These are phyloP conservation scores for Ascocoryne sarcoides DNA, from an alignment of 2,329 filamentous ascomycete genomes.

Conservation along the genomic window DNA sequence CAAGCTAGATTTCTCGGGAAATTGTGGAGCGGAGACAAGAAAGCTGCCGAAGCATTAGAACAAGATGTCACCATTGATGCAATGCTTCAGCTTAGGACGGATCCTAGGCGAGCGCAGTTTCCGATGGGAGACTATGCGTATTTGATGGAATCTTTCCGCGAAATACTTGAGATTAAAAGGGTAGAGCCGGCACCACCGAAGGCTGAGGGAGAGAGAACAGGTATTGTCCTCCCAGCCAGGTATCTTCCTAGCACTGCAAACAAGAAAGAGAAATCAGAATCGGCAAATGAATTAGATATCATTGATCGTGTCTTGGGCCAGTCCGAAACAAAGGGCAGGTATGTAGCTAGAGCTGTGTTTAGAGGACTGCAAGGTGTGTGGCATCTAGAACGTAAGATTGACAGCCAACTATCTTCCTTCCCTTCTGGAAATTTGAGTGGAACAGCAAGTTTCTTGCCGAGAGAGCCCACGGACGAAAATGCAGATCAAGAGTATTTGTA, in stretches of 20 bases:
- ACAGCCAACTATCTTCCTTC: slow-evolving; percentile 44
- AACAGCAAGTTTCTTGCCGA: slow-evolving; percentile 54
- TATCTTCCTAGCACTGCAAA: slow-evolving; percentile 38
- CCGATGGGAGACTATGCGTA: slow-evolving; percentile 78
- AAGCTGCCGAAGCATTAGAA: slow-evolving; percentile 20
- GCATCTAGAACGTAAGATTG: slow-evolving; percentile 50
- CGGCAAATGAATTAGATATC: slow-evolving; percentile 34
- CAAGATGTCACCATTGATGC: slow-evolving; percentile 20
- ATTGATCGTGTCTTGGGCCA: slow-evolving; percentile 12
- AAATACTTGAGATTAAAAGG: slow-evolving; percentile 44
- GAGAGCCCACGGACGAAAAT: slow-evolving; percentile 44
- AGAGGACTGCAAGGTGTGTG: slow-evolving; percentile 62
- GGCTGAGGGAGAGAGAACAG: slow-evolving; percentile 29
- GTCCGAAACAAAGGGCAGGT: slow-evolving; percentile 32
- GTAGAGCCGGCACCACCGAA: slow-evolving; percentile 28
- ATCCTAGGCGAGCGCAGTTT: slow-evolving; percentile 51
- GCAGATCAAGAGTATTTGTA: slow-evolving; percentile 52
- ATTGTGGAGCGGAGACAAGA: slow-evolving; percentile 40
- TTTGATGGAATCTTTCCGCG: slow-evolving; percentile 62
- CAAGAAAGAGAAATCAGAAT: slow-evolving; percentile 34
- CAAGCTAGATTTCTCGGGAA: slow-evolving; percentile 62
- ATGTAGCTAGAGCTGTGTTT: slow-evolving; percentile 59
- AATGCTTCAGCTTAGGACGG: slow-evolving; percentile 22
- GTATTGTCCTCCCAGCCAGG: slow-evolving; percentile 33
- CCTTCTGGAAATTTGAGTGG: slow-evolving; percentile 59